Percentiles rank a stretch among this genome's conserved stretches.
Conservation (phyloP, 345 rosid genomes). For the Pelargonium nanum region DNA sequence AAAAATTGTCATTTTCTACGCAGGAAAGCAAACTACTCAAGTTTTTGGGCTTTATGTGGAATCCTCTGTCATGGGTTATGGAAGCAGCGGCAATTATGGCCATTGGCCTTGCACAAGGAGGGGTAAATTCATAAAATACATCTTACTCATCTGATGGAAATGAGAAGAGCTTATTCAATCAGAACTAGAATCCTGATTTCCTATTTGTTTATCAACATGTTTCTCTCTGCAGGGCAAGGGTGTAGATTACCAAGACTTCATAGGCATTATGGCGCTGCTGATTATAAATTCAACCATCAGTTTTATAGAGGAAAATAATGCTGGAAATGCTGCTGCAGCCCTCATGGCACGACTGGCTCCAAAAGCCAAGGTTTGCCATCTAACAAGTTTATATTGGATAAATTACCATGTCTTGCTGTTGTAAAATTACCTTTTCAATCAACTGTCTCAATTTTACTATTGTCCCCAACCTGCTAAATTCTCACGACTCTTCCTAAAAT, state of each 20-base stretch:
- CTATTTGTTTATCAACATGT: neutral
- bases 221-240: slow-evolving; percentile 20
- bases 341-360: slow-evolving; percentile 54
- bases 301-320: slow-evolving; percentile 48
- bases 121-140: slow-evolving; percentile 21
- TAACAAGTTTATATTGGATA: neutral
- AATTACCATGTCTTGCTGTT: neutral
- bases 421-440: neutral
- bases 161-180: neutral
- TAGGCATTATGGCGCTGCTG: slow-evolving; percentile 34
- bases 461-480: neutral
- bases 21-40: slow-evolving; percentile 51
- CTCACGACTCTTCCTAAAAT: neutral
- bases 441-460: neutral
- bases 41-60: slow-evolving; percentile 60
- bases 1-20: neutral
- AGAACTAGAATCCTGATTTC: slow-evolving; percentile 1
- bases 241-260: slow-evolving; percentile 38
- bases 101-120: slow-evolving; percentile 36
- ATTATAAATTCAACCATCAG: slow-evolving; percentile 48
- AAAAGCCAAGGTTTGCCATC: slow-evolving; percentile 30
- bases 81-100: slow-evolving; percentile 58
- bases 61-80: slow-evolving; percentile 56
- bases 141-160: slow-evolving; percentile 1
- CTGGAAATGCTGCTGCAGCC: slow-evolving; percentile 54